These are phyloP conservation scores for Trichoderma polysporum DNA, from an alignment of 2,329 filamentous ascomycete genomes.

Conservation along the genomic window DNA sequence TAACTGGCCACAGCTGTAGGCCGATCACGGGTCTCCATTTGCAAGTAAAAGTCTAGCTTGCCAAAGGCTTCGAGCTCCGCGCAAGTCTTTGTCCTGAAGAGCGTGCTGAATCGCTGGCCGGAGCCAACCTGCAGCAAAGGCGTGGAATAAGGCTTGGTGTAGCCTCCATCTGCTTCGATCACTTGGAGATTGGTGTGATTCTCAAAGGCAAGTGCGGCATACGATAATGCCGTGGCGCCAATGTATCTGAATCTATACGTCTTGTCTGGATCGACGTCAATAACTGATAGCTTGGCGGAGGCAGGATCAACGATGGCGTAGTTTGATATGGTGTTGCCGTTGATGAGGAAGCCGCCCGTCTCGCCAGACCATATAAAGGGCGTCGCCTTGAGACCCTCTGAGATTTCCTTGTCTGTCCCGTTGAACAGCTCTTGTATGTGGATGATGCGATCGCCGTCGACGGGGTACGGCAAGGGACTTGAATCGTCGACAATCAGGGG, in stretches of 20 bases:
- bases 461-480: slow-evolving; percentile 50
- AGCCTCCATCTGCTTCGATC: slow-evolving; percentile 59
- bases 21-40: slow-evolving; percentile 51
- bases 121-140: slow-evolving; percentile 54
- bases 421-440: slow-evolving; percentile 58
- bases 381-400: slow-evolving; percentile 45
- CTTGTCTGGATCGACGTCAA: slow-evolving; percentile 59
- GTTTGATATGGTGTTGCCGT: slow-evolving; percentile 23
- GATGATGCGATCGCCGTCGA: slow-evolving; percentile 61
- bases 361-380: slow-evolving; percentile 62
- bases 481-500: slow-evolving; percentile 57
- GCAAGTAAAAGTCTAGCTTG: slow-evolving; percentile 45
- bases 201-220: slow-evolving; percentile 55
- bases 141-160: slow-evolving; percentile 48
- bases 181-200: slow-evolving; percentile 55
- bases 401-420: slow-evolving; percentile 52
- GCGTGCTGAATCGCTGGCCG: slow-evolving; percentile 61
- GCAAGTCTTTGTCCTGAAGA: slow-evolving; percentile 51
- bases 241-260: slow-evolving; percentile 64
- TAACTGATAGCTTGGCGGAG: slow-evolving; percentile 43
- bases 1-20: slow-evolving; percentile 47
- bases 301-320: slow-evolving; percentile 33
- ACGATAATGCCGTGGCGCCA: slow-evolving; percentile 54
- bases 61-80: slow-evolving; percentile 20
- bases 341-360: slow-evolving; percentile 37